Percentiles rank a stretch among this genome's conserved stretches.
Evolutionary conservation across 2,329 filamentous ascomycete species (phyloP).

Genomic region (Alternaria sp.): DNA sequence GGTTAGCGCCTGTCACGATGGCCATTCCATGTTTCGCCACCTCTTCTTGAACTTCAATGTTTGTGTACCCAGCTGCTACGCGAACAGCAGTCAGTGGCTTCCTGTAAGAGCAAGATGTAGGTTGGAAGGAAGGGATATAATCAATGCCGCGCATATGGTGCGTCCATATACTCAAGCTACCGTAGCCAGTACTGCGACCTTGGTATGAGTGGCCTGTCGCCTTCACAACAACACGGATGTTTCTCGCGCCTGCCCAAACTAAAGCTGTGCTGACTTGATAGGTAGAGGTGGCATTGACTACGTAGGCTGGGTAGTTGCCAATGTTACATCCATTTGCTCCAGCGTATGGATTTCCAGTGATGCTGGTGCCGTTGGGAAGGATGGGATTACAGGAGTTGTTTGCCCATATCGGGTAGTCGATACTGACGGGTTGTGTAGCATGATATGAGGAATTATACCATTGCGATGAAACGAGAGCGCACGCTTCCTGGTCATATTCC

Average conservation of each 20-base stretch:
- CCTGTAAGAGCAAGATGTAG: conserved; percentile 26
- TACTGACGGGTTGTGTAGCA: conserved; percentile 37
- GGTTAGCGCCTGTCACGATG: conserved; percentile 36
- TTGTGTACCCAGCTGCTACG: conserved; percentile 34
- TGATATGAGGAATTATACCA: conserved; percentile 45
- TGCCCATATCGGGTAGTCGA: conserved; percentile 42
- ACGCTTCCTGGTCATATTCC: conserved; percentile 33
- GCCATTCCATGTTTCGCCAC: conserved; percentile 22
- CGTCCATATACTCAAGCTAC: conserved; percentile 41
- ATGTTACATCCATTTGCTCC: conserved; percentile 35
- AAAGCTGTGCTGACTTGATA: conserved; percentile 31
- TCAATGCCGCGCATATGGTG: conserved; percentile 39
- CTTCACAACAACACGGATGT: conserved; percentile 41
- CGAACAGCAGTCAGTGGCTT: conserved; percentile 21
- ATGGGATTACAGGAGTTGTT: conserved; percentile 46
- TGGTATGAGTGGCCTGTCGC: conserved; percentile 39
- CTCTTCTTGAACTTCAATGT: conserved; percentile 28
- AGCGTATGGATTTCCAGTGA: conserved; percentile 36
- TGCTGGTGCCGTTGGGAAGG: conserved; percentile 40
- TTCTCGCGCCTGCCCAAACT: conserved; percentile 34
- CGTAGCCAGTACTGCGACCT: conserved; percentile 32
- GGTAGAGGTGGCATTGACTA: conserved; percentile 37
- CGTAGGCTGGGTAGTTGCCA: conserved; percentile 40
- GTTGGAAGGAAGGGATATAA: conserved; percentile 31
- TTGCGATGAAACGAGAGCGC: conserved; percentile 28